Evolutionary conservation across 805 yeast species (phyloP).

Genomic region (Wickerhamomyces strasburgensis): DNA sequence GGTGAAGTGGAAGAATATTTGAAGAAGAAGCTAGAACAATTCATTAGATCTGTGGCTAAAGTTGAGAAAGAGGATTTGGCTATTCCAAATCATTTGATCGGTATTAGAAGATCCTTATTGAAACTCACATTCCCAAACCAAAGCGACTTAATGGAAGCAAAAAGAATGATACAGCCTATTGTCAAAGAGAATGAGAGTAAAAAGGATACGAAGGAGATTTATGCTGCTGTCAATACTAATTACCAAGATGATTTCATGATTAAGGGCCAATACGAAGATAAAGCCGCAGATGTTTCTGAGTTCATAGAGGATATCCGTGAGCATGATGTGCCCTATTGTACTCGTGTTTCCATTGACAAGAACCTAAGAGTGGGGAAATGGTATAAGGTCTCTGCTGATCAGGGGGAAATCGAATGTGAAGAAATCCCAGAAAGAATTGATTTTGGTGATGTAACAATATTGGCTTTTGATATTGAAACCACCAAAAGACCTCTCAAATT

Average conservation of each 20-base stretch:
- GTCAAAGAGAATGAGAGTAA: slow-evolving; percentile 60
- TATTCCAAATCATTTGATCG: slow-evolving; percentile 81
- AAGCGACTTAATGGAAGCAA: slow-evolving; percentile 67
- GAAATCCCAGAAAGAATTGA: slow-evolving; percentile 75
- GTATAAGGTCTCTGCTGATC: slow-evolving; percentile 73
- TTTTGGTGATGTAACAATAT: slow-evolving; percentile 94
- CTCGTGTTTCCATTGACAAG: slow-evolving; percentile 89
- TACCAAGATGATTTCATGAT: slow-evolving; percentile 21
- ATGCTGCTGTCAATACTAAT: slow-evolving; percentile 44
- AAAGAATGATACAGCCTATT: slow-evolving; percentile 64
- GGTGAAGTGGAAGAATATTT: slow-evolving; percentile 81
- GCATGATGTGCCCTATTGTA: slow-evolving; percentile 95
- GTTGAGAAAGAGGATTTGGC: slow-evolving; percentile 73
- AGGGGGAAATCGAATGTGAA: slow-evolving; percentile 47
- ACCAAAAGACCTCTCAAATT: slow-evolving; percentile 94
- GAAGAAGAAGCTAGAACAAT: slow-evolving; percentile 59
- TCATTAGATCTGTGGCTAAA: slow-evolving; percentile 51
- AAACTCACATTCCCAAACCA: slow-evolving; percentile 72
- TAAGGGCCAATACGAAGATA: slow-evolving; percentile 14
- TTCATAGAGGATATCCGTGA: slow-evolving; percentile 79
- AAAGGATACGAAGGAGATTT: slow-evolving; percentile 61
- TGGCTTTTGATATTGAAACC: slow-evolving; percentile 97
- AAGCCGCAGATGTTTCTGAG: slow-evolving; percentile 50
- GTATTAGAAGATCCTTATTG: slow-evolving; percentile 59
- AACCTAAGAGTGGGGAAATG: slow-evolving; percentile 91